Percentiles rank a stretch among this genome's conserved stretches.
Evolutionary conservation across 208 protist species (phyloP).

Genomic region (Trypanosoma rangeli): DNA sequence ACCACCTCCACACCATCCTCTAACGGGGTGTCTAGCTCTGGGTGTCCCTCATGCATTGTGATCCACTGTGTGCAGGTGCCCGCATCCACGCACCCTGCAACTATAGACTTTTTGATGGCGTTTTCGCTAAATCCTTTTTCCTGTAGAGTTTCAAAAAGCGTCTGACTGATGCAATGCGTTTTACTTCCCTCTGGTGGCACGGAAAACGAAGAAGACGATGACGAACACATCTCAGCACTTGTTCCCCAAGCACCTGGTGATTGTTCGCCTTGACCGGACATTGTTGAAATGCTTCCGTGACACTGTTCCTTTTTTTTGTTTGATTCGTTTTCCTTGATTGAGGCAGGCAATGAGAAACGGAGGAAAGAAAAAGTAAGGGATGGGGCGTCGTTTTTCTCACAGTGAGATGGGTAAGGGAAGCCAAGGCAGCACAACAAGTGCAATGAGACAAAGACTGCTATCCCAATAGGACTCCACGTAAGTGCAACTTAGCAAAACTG

Average conservation of each 20-base stretch:
- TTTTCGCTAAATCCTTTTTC: slow-evolving; percentile 78
- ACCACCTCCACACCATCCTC: slow-evolving; percentile 64
- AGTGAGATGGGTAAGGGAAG: too few relatives aligned
- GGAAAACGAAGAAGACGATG: slow-evolving; percentile 7
- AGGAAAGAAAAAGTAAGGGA: slow-evolving; percentile 10
- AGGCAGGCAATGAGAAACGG: neutral
- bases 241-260: neutral
- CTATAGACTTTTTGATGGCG: slow-evolving; percentile 88
- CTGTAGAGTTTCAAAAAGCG: slow-evolving; percentile 52
- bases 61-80: slow-evolving; percentile 82
- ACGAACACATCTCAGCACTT: neutral
- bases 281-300: slow-evolving; percentile 1
- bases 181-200: slow-evolving; percentile 27
- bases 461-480: too few relatives aligned
- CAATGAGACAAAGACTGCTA: too few relatives aligned
- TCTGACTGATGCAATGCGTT: slow-evolving; percentile 53
- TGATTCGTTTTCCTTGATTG: neutral
- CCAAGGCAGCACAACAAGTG: too few relatives aligned
- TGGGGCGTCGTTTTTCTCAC: too few relatives aligned
- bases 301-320: neutral
- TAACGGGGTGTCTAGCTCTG: slow-evolving; percentile 81
- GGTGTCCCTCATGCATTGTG: slow-evolving; percentile 79
- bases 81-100: slow-evolving; percentile 78
- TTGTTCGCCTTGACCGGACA: neutral
- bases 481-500: too few relatives aligned